Percentiles rank a stretch among this genome's conserved stretches.
Conservation (phyloP, 257 asterid species). For the Fraxinus pennsylvanica region DNA sequence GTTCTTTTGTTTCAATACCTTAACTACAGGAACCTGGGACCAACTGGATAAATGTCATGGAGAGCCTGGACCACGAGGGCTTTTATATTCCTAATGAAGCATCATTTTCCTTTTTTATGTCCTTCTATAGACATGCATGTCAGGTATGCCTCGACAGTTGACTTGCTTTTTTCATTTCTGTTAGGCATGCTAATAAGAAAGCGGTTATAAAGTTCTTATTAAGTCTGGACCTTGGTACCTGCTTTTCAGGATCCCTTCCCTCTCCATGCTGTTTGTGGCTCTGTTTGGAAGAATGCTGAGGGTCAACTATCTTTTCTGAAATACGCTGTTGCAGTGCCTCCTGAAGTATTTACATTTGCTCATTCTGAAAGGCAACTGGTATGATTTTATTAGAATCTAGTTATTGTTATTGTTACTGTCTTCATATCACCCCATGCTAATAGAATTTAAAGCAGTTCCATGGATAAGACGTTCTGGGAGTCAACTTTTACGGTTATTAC, state of each 20-base stretch:
- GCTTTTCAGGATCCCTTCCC: constrained; percentile 82
- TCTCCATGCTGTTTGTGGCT: constrained; percentile 86
- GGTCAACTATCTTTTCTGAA: constrained; percentile 94
- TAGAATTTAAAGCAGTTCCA: not conserved
- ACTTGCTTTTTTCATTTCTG: not conserved
- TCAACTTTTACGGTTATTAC: not conserved
- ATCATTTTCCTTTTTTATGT: constrained; percentile 86
- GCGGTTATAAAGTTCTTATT: not conserved
- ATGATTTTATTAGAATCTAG: constrained; percentile 25
- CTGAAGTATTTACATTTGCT: constrained; percentile 85
- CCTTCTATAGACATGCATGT: constrained; percentile 72
- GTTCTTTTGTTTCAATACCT: constrained; percentile 1
- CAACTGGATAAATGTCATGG: constrained; percentile 77
- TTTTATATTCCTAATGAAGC: constrained; percentile 73
- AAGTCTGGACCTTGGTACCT: constrained; percentile 2
- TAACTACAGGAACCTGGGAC: constrained; percentile 70
- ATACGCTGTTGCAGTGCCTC: constrained; percentile 75
- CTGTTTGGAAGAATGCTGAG: constrained; percentile 89
- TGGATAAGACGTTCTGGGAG: not conserved
- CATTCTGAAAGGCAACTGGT: constrained; percentile 84
- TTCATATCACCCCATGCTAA: not conserved
- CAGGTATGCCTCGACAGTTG: constrained; percentile 49
- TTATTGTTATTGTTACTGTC: constrained; percentile 16
- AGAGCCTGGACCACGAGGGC: constrained; percentile 91
- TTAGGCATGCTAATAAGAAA: not conserved